These are phyloP conservation scores for Coniochaeta sp. DNA, from an alignment of 2,329 filamentous ascomycete species.

Conservation along the genomic window DNA sequence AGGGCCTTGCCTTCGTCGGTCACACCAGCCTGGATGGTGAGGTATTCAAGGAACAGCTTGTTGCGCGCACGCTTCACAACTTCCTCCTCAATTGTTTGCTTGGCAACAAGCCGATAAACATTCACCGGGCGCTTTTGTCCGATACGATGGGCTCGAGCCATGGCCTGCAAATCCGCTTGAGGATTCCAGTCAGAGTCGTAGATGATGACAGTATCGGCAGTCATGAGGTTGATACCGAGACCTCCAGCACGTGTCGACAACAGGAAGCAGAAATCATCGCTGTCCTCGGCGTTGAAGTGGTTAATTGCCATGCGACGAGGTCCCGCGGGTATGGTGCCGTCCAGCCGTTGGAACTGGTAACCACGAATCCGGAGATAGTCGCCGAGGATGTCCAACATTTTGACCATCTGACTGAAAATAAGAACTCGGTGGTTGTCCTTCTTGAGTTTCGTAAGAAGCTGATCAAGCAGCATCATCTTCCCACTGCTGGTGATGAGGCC, in stretches of 20 bases:
- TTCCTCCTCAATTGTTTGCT: constrained; percentile 97
- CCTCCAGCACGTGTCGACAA: constrained; percentile 93
- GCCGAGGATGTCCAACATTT: constrained; percentile 92
- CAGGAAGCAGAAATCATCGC: constrained; percentile 92
- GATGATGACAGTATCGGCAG: constrained; percentile 92
- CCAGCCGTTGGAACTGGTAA: constrained; percentile 91
- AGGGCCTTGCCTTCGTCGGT: constrained; percentile 87
- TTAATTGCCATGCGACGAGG: constrained; percentile 91
- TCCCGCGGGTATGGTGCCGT: constrained; percentile 86
- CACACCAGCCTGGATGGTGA: constrained; percentile 94
- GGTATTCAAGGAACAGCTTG: constrained; percentile 93
- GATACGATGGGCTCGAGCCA: constrained; percentile 97
- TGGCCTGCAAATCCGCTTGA: constrained; percentile 94
- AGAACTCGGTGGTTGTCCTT: constrained; percentile 91
- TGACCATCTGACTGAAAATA: constrained; percentile 99
- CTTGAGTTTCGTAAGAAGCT: constrained; percentile 87
- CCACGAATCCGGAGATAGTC: constrained; percentile 89
- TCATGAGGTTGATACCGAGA: constrained; percentile 98
- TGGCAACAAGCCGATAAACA: constrained; percentile 92
- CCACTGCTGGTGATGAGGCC: constrained; percentile 93
- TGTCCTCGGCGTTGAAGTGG: constrained; percentile 95
- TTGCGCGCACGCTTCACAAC: constrained; percentile 93
- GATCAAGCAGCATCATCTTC: constrained; percentile 98
- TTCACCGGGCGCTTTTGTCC: constrained; percentile 94
- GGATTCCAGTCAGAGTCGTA: constrained; percentile 99